These are phyloP conservation scores for Cucumis melo DNA, from an alignment of 306 rosid species.

Conservation along the genomic window DNA sequence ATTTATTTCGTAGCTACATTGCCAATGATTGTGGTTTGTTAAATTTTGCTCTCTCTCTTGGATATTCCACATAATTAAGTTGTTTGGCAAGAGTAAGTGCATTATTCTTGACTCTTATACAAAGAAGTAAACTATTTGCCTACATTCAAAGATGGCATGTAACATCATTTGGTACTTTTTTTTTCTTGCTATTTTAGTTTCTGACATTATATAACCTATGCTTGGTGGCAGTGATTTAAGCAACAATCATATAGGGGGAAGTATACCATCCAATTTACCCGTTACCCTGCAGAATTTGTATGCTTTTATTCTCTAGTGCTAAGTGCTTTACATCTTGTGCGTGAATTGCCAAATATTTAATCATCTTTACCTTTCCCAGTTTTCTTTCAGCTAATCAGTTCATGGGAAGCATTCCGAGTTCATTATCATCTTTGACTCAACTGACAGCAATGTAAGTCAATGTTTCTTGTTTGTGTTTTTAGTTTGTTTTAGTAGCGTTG, in stretches of 20 bases:
- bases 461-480: background rate
- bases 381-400: conserved; percentile 85
- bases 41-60: background rate
- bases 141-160: background rate
- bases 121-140: background rate
- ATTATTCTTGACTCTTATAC: background rate
- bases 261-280: conserved; percentile 72
- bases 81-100: background rate
- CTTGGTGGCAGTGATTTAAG: conserved; percentile 58
- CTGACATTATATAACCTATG: conserved; percentile 2
- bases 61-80: background rate
- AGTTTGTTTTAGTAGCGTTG: background rate
- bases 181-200: background rate
- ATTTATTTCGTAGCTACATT: background rate
- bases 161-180: background rate
- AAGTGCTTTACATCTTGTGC: conserved; percentile 3
- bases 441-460: conserved; percentile 51
- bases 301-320: conserved; percentile 11
- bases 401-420: conserved; percentile 61
- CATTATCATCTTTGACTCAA: conserved; percentile 46
- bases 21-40: background rate
- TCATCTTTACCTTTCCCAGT: conserved; percentile 40
- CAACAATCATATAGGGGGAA: conserved; percentile 87
- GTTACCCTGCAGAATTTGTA: conserved; percentile 62
- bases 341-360: conserved; percentile 19